Evolutionary conservation across 805 yeast genomes (phyloP).

Genomic region (Cyberlindnera meyerae): DNA sequence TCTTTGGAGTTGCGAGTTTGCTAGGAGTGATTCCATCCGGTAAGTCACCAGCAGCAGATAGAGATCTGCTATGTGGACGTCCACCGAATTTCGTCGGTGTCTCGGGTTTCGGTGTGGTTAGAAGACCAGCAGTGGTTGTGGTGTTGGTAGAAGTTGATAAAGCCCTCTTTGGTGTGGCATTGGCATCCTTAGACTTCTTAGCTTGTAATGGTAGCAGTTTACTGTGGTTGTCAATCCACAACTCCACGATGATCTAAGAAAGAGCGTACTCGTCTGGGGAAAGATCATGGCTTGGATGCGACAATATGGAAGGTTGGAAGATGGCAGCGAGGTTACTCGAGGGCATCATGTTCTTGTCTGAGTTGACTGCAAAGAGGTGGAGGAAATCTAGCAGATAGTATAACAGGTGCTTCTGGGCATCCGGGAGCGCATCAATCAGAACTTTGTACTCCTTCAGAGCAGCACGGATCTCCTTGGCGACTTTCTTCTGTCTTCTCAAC

Average conservation of each 20-base stretch:
- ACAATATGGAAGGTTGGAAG: slow-evolving; percentile 92
- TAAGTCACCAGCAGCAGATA: slow-evolving; percentile 42
- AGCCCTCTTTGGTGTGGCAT: no score
- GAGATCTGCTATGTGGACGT: slow-evolving; percentile 36
- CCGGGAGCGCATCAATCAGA: slow-evolving; percentile 66
- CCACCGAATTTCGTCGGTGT: slow-evolving; percentile 11
- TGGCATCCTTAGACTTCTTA: no score
- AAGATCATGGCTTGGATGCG: slow-evolving; percentile 91
- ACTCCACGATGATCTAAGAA: slow-evolving; percentile 82
- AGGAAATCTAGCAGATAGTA: slow-evolving; percentile 83
- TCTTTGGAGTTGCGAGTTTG: slow-evolving; percentile 1
- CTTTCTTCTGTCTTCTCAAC: slow-evolving; percentile 43
- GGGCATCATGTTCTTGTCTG: slow-evolving; percentile 82
- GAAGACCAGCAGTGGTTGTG: no score
- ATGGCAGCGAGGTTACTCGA: slow-evolving; percentile 91
- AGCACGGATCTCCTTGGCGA: slow-evolving; percentile 58
- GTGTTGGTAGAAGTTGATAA: no score
- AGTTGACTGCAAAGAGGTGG: slow-evolving; percentile 76
- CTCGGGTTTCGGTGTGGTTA: slow-evolving; percentile 5
- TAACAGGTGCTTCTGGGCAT: slow-evolving; percentile 72
- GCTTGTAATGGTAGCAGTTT: slow-evolving; percentile 63
- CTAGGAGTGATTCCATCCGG: slow-evolving; percentile 30
- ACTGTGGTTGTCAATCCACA: slow-evolving; percentile 81
- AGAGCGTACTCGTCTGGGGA: slow-evolving; percentile 87
- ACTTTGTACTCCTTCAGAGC: slow-evolving; percentile 68